Base-by-base conservation (phyloP, 345 rosid genomes). In the Microcos paniculata region DNA sequence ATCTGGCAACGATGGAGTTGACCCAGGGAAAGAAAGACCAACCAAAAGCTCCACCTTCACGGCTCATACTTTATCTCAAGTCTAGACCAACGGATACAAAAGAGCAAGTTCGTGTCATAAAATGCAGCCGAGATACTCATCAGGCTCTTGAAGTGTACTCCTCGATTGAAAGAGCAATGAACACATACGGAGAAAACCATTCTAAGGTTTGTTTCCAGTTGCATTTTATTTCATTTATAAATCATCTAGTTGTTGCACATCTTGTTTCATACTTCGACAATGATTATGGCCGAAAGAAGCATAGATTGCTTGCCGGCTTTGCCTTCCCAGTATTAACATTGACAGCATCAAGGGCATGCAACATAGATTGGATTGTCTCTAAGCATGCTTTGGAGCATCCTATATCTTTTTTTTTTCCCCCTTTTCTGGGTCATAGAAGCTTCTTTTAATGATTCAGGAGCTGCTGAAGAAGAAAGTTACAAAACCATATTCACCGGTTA, bases 1-100 rank as follows among this genome's bases (percentile, higher is more conserved):
- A 96, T 82, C 83, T 96, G 76, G 82, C 81, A 65, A 90, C 88
- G 9, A 93, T 96, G 98, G 95, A 96, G 80, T 81, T 96, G 80
- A 88, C 86, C 73, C 86, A 80, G 19, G 97, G 95, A 85, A 93
- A 96, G 86, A 93, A 90, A 64, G 97, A 96, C 81, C 80, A 62
- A n/a, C 90, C 87, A 23, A 88, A 88, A 74, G 80, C 91, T 78
- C 92, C 90, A 72, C 90, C 89, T 71, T 93, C 99, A 13, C 87
- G 78, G 58, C 88, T 96, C 43, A 69, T 87, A 70, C 87, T 96
- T 45, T 86, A 93, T 77, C 80, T 89, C 30, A 87, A 77, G 74
- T 53, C 82, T 78, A 88, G 70, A 74, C 70, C 87, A 73, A 52
- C 93, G 63, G 97, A 92, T 55, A 72, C 71, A 2, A 93, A 79